phyloP scores from a whole-genome alignment of 1,139 yeast genomes.

The Geotrichum bryndzae region DNA sequence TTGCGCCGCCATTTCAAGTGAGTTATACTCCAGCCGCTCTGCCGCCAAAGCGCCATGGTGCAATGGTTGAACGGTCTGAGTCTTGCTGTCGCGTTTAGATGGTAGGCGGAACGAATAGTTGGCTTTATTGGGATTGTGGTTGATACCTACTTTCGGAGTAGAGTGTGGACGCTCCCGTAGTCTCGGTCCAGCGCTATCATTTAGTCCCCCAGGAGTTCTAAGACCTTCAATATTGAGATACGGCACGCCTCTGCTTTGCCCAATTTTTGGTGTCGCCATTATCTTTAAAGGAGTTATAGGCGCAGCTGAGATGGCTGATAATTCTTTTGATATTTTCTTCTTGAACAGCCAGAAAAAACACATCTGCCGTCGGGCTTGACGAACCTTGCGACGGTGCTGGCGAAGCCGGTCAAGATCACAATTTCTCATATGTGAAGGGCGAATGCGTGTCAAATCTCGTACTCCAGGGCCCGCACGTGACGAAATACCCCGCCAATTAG shows the following conservation, averaged over 20 bases:
- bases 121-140: slow-evolving; percentile 2
- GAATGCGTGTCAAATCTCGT: neutral
- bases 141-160: neutral
- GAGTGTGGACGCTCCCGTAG: no score
- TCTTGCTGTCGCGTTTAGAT: neutral
- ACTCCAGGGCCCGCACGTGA: slow-evolving; percentile 2
- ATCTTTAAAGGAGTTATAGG: neutral
- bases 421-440: slow-evolving; percentile 5
- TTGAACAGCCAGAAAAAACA: slow-evolving; percentile 6
- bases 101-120: neutral
- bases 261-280: neutral
- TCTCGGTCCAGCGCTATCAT: no score
- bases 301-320: neutral
- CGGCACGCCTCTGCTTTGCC: neutral
- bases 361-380: slow-evolving; percentile 8
- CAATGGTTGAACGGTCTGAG: neutral
- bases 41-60: neutral
- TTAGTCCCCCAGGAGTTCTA: neutral
- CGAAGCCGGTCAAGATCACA: slow-evolving; percentile 6
- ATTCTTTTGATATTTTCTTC: no score
- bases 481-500: neutral
- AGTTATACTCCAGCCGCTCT: slow-evolving; percentile 7
- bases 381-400: slow-evolving; percentile 5
- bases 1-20: slow-evolving; percentile 9
- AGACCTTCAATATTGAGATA: slow-evolving; percentile 14